These are phyloP conservation scores for Petunia secreta DNA, from an alignment of 257 asterid genomes.

Conservation along the genomic window DNA sequence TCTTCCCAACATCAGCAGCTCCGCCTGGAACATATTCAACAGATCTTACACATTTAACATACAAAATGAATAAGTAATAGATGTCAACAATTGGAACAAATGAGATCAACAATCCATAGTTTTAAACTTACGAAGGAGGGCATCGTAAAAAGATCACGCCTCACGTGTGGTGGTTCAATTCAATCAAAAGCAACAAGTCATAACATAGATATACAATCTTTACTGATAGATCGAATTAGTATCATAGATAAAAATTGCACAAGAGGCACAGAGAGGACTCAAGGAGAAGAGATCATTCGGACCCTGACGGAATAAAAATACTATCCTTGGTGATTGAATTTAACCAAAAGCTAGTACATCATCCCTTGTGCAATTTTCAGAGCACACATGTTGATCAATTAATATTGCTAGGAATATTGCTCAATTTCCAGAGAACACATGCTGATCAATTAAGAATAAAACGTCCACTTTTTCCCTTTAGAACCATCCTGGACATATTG, in stretches of 20 bases:
- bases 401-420: background rate
- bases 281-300: background rate
- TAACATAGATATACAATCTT: background rate
- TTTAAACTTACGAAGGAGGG: background rate
- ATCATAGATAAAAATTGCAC: conserved; percentile 1
- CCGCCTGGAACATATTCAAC: conserved; percentile 46
- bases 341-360: background rate
- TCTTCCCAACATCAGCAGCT: conserved; percentile 62
- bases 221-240: background rate
- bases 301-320: background rate
- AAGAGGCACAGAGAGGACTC: background rate
- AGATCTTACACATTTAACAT: conserved; percentile 1
- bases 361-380: background rate
- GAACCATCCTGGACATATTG: background rate
- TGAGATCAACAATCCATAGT: background rate
- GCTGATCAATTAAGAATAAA: background rate
- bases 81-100: background rate
- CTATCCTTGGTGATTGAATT: background rate
- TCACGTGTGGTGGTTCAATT: background rate
- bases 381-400: background rate
- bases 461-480: background rate
- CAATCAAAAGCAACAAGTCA: background rate
- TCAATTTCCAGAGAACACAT: background rate
- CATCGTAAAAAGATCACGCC: background rate
- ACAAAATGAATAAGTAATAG: background rate